Conservation (phyloP, 176 grass and related monocot species). For the Oryza nivara region DNA sequence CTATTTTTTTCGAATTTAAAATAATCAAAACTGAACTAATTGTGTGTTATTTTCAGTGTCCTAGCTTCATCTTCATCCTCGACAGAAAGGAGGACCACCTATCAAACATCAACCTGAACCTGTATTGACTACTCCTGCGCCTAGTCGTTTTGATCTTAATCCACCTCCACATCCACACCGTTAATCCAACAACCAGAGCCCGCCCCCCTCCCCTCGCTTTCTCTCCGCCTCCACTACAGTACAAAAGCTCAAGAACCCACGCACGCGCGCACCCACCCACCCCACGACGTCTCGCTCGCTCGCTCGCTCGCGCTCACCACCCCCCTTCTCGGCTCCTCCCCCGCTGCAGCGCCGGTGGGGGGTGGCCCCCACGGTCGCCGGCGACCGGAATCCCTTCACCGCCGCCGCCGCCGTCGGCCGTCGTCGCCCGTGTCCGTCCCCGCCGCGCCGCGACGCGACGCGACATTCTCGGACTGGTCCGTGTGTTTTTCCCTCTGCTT, state of each 20-base stretch:
- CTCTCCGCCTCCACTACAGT: slow-evolving; percentile 30
- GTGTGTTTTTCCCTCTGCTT: neutral
- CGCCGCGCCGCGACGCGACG: neutral
- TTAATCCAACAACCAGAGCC: slow-evolving; percentile 37
- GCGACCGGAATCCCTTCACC: slow-evolving; percentile 4
- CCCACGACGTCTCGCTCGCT: slow-evolving; percentile 43
- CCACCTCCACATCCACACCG: neutral
- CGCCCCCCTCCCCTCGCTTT: neutral
- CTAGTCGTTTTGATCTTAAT: neutral
- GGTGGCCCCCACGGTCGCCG: slow-evolving; percentile 36
- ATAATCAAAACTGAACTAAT: too few species aligned
- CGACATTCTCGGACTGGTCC: slow-evolving; percentile 30
- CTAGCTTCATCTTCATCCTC: too few species aligned
- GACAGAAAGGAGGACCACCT: too few species aligned
- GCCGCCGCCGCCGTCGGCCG: neutral
- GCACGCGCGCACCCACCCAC: slow-evolving; percentile 47
- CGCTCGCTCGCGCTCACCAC: slow-evolving; percentile 7
- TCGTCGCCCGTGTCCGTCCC: neutral
- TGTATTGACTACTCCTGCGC: too few species aligned
- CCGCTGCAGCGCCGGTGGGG: slow-evolving; percentile 40
- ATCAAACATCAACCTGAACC: too few species aligned
- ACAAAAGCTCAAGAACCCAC: slow-evolving; percentile 62
- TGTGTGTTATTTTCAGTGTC: too few species aligned
- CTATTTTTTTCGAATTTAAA: too few species aligned
- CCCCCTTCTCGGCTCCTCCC: neutral